These are phyloP conservation scores for Tylopilus sp. DNA, from an alignment of 768 basidiomycete species.

Conservation along the genomic window DNA sequence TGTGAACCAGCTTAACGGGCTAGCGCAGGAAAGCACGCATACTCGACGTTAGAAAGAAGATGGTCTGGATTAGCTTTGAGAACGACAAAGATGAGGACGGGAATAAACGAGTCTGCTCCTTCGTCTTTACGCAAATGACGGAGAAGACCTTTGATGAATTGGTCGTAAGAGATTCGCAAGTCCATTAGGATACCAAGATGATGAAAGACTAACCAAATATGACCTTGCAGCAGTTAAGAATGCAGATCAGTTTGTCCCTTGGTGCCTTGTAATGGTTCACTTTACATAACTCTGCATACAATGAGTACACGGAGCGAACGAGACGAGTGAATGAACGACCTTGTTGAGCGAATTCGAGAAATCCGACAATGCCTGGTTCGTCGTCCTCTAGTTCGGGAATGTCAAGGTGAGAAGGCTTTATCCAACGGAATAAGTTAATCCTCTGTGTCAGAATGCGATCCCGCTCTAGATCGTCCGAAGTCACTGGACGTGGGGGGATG, in stretches of 20 bases:
- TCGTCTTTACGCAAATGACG: slow-evolving; percentile 82
- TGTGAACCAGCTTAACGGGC: not conserved
- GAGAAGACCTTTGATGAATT: slow-evolving; percentile 62
- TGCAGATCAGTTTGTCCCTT: slow-evolving; percentile 95
- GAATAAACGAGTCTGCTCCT: slow-evolving; percentile 92
- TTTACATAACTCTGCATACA: slow-evolving; percentile 70
- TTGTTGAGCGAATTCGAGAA: slow-evolving; percentile 86
- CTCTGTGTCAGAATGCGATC: slow-evolving; percentile 89
- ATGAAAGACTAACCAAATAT: slow-evolving; percentile 76
- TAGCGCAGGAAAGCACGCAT: slow-evolving; percentile 25
- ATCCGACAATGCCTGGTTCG: slow-evolving; percentile 51
- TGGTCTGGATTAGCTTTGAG: slow-evolving; percentile 93
- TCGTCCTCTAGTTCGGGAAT: slow-evolving; percentile 72
- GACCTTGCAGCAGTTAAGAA: slow-evolving; percentile 97
- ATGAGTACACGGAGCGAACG: not conserved
- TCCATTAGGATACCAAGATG: slow-evolving; percentile 7
- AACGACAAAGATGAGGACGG: slow-evolving; percentile 91
- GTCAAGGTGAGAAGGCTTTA: slow-evolving; percentile 86
- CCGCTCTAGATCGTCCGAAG: slow-evolving; percentile 93
- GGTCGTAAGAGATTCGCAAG: slow-evolving; percentile 1
- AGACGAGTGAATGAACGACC: slow-evolving; percentile 40
- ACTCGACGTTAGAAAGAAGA: slow-evolving; percentile 95
- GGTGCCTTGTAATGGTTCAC: slow-evolving; percentile 99
- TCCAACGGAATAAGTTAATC: slow-evolving; percentile 88
- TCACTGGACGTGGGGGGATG: slow-evolving; percentile 70